Base-by-base conservation (phyloP, 495 filamentous ascomycete genomes). In the Trichoderma asperelloides region DNA sequence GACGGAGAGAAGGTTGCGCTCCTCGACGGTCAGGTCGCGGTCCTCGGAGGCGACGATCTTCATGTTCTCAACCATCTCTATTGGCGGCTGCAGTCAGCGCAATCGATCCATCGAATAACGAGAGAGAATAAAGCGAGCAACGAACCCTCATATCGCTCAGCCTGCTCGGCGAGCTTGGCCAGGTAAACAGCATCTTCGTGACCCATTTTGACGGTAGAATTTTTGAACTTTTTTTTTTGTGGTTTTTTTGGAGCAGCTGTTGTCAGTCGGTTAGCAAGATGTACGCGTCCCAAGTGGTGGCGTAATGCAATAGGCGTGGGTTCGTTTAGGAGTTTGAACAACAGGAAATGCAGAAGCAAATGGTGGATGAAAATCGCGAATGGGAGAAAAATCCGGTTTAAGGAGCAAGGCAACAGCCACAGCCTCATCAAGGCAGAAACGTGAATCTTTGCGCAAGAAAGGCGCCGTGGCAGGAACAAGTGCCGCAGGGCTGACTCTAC, bases 21-120 rank as follows among this genome's bases (percentile, higher is more conserved):
- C 95, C 84, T 98, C 96, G 72, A 98, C 95, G 70, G 92, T 94
- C 70, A 98, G 91, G 80, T 98, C 96, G 82, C 94, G 92, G 79
- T 97, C 90, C 77, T 94, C 91, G 68, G 92, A 93, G 72, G 95
- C 95, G 74, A 98, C 96, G 72, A 90, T 88, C 88, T 98, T 98
- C 95, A 98, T 98, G 89, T 98, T 97, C 86, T 98, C 96, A 69
- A 98, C 95, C 95, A 98, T 98, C 81, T 98, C 95, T 98, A 82
- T 66, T 62, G 68, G 66, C 55, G 60, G 63, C 27, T 40, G 8
- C 39, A n/a, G 62, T 40, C 62, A 64, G 62, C 62, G 62, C 62
- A 18, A 45, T 30, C 47, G 47, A 21, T 25, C 47, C 43, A 47
- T 47, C 57, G 51, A 43, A 21, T 18, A 16, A 7, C 39, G 30